Evolutionary conservation across 768 basidiomycete genomes (phyloP), one percentile per base, ranked within the genome.

Genomic region (Mycena olivaceomarginata): DNA sequence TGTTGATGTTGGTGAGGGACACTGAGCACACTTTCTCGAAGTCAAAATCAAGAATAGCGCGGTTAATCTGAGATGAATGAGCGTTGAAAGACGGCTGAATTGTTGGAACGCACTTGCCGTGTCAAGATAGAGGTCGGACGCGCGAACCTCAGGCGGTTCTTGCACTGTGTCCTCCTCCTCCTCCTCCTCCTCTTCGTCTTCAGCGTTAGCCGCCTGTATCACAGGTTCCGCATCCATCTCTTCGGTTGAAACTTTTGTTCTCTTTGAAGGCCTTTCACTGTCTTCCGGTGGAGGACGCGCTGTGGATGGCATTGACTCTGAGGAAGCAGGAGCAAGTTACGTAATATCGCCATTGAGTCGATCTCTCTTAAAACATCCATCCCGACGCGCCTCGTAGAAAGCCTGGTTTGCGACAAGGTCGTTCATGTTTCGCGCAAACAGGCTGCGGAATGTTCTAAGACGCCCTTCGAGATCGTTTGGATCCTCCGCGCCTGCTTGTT

Each of bases 11-110:
- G 56, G 96, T 95, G 70, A 97, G 90, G 46, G 97, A 98, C 67
- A 99, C 96, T 11, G 98, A 99, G 90, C 98, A 99, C 39, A 99
- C 92, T 89, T 98, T 97, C 88, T 99, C 98, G 81, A 99, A 99
- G 87, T 99, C 98, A 86, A 99, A 99, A 86, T 99, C 98, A 73
- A 99, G 92, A 60, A 93, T 90, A 63, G 91, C 92, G 77, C 98
- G 92, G 84, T 98, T 97, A 79, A 99, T 96, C 98, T 99, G 83
- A 41, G 45, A 72, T 53, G 62, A 67, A 75, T 69, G 48, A 70
- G 78, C 63, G 25, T 68, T 20, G 70, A 72, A 65, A 31, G 62
- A 72, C 78, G 40, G 62, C 59, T 72, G 65, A 76, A 51, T 8
- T 39, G 56, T 78, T 69, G 72, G 70, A 77, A 59, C 51, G 80